These are phyloP conservation scores for Cutaneotrichosporon sp. DNA, from an alignment of 1,284 basidiomycete genomes.

Conservation along the genomic window DNA sequence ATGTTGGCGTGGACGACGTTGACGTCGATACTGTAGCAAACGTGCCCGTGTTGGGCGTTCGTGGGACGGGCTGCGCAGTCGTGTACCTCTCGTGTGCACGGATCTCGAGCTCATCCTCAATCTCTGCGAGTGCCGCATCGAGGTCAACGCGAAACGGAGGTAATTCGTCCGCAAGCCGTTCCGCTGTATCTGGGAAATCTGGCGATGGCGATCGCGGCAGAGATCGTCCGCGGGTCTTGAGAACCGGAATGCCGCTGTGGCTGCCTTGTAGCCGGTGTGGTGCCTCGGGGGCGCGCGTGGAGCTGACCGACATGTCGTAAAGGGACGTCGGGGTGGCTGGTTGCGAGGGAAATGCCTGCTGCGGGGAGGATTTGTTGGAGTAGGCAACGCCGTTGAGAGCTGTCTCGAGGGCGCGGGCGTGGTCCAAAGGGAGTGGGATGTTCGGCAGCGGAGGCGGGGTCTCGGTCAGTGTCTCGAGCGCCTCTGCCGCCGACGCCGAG, in stretches of 20 bases:
- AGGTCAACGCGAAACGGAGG: constrained; percentile 21
- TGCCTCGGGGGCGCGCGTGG: constrained; percentile 11
- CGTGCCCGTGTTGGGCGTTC: not conserved
- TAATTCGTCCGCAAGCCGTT: constrained; percentile 8
- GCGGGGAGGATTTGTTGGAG: not conserved
- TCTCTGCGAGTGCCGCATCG: constrained; percentile 18
- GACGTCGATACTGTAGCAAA: not conserved
- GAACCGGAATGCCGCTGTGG: constrained; percentile 18
- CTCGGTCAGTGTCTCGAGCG: constrained; percentile 7
- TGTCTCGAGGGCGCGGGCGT: not conserved
- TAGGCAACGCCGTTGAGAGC: not conserved
- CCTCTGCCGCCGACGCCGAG: constrained; percentile 8
- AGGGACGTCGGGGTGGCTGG: not conserved
- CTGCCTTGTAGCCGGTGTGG: constrained; percentile 6
- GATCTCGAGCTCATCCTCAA: constrained; percentile 20
- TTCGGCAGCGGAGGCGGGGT: constrained; percentile 1
- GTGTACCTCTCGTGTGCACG: constrained; percentile 16
- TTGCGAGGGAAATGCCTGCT: not conserved
- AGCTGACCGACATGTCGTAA: constrained; percentile 9
- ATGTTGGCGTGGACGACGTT: not conserved
- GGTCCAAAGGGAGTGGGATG: not conserved
- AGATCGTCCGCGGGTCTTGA: constrained; percentile 12
- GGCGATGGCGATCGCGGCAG: constrained; percentile 11
- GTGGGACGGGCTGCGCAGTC: constrained; percentile 5
- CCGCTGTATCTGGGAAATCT: constrained; percentile 8